Conservation (phyloP, 495 filamentous ascomycete species). For the Polyplosphaeria fusca region DNA sequence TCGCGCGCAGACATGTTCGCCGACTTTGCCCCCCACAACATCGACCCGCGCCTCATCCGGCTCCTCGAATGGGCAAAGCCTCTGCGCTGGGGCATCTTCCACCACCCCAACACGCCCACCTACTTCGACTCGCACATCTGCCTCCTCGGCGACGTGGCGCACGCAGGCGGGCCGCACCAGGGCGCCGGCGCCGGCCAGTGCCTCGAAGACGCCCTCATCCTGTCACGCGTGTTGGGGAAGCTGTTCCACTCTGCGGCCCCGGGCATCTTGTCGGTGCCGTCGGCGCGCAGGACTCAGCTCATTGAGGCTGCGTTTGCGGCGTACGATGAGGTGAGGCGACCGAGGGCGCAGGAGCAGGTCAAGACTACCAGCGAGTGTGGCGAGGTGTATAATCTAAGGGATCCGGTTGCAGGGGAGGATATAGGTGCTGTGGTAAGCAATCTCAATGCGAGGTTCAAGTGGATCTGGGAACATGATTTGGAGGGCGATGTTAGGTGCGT, state of each 20-base stretch:
- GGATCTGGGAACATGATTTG: constrained; percentile 33
- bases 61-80: constrained; percentile 20
- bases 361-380: constrained; percentile 26
- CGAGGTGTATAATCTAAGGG: constrained; percentile 27
- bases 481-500: constrained; percentile 23
- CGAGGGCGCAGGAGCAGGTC: constrained; percentile 33
- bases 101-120: constrained; percentile 19
- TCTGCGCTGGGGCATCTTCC: constrained; percentile 24
- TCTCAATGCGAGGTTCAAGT: constrained; percentile 21
- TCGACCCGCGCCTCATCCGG: constrained; percentile 2
- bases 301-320: constrained; percentile 27
- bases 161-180: constrained; percentile 24
- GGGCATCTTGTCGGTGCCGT: neutral
- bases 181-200: constrained; percentile 26
- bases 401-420: constrained; percentile 18
- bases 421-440: constrained; percentile 23
- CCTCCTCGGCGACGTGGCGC: constrained; percentile 29
- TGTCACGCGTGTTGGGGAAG: constrained; percentile 64
- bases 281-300: neutral
- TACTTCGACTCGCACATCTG: constrained; percentile 25
- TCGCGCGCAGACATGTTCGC: constrained; percentile 8
- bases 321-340: constrained; percentile 25
- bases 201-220: constrained; percentile 77
- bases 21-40: constrained; percentile 13
- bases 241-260: constrained; percentile 1